Evolutionary conservation across 257 asterid genomes (phyloP).

Genomic region (Primulina tabacum): DNA sequence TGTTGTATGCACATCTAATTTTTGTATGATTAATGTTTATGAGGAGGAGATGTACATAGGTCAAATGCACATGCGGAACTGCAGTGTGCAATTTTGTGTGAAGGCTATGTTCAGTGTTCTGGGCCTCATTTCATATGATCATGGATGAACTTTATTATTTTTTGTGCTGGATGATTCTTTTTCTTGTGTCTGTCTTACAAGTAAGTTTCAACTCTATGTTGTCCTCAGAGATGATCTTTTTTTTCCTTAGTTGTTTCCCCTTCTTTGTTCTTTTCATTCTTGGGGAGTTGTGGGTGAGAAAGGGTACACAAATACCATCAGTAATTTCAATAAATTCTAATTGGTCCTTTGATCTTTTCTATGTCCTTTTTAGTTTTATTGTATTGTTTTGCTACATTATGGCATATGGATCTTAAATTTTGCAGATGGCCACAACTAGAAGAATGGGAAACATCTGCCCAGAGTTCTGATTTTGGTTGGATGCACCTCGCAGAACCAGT

Average conservation of each 20-base stretch:
- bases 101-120: not conserved
- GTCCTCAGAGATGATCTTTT: not conserved
- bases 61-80: not conserved
- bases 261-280: not conserved
- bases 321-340: not conserved
- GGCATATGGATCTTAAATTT: constrained; percentile 19
- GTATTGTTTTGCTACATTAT: constrained; percentile 12
- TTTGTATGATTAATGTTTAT: not conserved
- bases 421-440: constrained; percentile 42
- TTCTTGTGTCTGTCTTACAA: not conserved
- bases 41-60: not conserved
- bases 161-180: not conserved
- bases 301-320: not conserved
- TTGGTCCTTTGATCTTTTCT: not conserved
- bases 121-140: not conserved
- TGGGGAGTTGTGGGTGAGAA: not conserved
- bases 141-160: not conserved
- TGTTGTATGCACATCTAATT: not conserved
- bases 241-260: too few relatives aligned
- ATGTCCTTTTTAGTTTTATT: not conserved
- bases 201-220: not conserved
- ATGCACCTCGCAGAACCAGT: constrained; percentile 54
- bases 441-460: constrained; percentile 44
- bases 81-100: not conserved
- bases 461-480: constrained; percentile 51